phyloP scores from a whole-genome alignment of 208 protist genomes.

The Leishmania turanica region DNA sequence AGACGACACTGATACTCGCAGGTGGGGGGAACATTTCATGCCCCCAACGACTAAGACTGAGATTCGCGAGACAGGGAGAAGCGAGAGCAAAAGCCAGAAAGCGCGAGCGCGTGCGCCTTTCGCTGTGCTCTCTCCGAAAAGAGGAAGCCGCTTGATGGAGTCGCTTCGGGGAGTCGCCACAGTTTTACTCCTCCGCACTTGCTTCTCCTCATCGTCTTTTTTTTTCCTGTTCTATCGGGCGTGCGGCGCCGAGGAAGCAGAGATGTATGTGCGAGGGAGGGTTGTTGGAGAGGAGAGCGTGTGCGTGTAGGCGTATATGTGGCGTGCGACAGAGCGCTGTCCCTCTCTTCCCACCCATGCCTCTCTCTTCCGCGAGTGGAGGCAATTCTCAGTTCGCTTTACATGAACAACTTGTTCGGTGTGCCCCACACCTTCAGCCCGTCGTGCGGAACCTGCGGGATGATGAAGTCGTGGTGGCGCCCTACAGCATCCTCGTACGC shows the following conservation, averaged over 20 bases:
- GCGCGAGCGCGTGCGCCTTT: not conserved
- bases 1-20: not conserved
- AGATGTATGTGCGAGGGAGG: not conserved
- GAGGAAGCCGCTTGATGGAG: not conserved
- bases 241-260: not conserved
- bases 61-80: not conserved
- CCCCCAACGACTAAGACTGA: not conserved
- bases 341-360: not conserved
- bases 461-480: slow-evolving; percentile 80
- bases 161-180: not conserved
- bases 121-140: not conserved
- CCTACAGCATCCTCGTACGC: slow-evolving; percentile 65
- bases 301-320: not conserved
- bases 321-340: too few species aligned
- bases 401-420: slow-evolving; percentile 25
- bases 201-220: not conserved
- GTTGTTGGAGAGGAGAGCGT: not conserved
- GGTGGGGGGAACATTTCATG: not conserved
- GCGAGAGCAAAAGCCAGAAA: not conserved
- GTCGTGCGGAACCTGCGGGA: slow-evolving; percentile 80
- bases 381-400: not conserved
- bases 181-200: too few species aligned
- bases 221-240: too few species aligned
- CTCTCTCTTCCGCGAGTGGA: not conserved
- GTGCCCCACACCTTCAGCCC: slow-evolving; percentile 72